These are phyloP conservation scores for Russula dissimulans DNA, from an alignment of 768 basidiomycete species.

Conservation along the genomic window DNA sequence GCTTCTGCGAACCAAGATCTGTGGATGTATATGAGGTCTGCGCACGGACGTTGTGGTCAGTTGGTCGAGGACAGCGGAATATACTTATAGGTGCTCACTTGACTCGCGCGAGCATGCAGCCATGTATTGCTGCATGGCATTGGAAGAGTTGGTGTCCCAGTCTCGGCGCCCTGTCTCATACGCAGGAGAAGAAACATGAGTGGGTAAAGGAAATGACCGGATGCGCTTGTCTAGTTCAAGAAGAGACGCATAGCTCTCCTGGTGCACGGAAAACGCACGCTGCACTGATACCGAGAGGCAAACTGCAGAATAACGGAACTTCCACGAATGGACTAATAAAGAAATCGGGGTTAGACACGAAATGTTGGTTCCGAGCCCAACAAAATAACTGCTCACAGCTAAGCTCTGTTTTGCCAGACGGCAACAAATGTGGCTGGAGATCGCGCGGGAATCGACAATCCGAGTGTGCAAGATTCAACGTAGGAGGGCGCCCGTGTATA, in stretches of 20 bases:
- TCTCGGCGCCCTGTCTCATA: constrained; percentile 25
- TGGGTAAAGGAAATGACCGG: constrained; percentile 40
- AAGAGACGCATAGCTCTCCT: constrained; percentile 35
- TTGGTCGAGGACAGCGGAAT: neutral
- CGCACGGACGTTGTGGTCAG: neutral
- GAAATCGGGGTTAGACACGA: neutral
- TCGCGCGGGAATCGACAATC: constrained; percentile 48
- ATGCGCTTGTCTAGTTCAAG: constrained; percentile 44
- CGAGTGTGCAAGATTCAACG: constrained; percentile 37
- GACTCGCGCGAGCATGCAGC: constrained; percentile 35
- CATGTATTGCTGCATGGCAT: constrained; percentile 40
- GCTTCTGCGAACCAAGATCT: constrained; percentile 42
- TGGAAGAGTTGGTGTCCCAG: constrained; percentile 33
- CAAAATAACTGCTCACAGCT: constrained; percentile 32
- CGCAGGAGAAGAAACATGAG: constrained; percentile 34
- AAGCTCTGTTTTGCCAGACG: constrained; percentile 30
- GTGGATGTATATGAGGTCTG: constrained; percentile 29
- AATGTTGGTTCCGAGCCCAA: neutral
- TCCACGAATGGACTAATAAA: constrained; percentile 30
- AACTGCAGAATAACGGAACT: constrained; percentile 35
- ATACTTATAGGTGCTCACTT: constrained; percentile 30
- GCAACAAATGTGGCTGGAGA: constrained; percentile 26
- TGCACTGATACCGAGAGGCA: constrained; percentile 38
- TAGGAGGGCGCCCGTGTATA: constrained; percentile 42
- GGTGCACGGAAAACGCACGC: constrained; percentile 33